Percentiles rank a stretch among this genome's conserved stretches.
These are phyloP conservation scores for Zymoseptoria brevis DNA, from an alignment of 2,329 filamentous ascomycete genomes.

Conservation along the genomic window DNA sequence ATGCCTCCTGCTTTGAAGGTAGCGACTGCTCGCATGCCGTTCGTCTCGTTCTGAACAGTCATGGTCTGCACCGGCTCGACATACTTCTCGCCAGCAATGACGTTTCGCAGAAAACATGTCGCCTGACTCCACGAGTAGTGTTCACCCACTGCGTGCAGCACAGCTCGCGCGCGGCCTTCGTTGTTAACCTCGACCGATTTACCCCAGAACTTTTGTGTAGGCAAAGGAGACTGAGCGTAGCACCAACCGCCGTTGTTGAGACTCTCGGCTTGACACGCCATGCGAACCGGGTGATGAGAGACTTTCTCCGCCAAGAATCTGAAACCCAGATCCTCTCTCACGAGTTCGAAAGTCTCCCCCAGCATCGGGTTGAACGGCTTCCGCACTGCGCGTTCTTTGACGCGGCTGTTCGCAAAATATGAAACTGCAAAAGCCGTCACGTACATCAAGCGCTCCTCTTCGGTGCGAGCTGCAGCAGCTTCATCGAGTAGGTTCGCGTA, in stretches of 20 bases:
- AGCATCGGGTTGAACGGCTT: constrained; percentile 98
- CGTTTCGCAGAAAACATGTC: constrained; percentile 86
- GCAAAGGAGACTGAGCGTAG: constrained; percentile 76
- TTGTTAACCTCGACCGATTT: constrained; percentile 93
- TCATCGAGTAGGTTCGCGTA: constrained; percentile 78
- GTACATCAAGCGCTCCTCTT: constrained; percentile 68
- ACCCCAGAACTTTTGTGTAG: constrained; percentile 96
- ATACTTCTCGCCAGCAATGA: constrained; percentile 97
- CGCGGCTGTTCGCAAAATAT: constrained; percentile 69
- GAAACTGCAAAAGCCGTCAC: constrained; percentile 88
- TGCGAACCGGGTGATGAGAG: constrained; percentile 79
- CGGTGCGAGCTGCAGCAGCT: constrained; percentile 46
- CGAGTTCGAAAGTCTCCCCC: constrained; percentile 88
- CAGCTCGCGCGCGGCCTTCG: constrained; percentile 74
- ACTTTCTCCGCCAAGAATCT: constrained; percentile 94
- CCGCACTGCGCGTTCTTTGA: constrained; percentile 83
- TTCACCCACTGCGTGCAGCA: constrained; percentile 62
- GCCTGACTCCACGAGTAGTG: constrained; percentile 82
- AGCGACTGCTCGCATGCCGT: constrained; percentile 72
- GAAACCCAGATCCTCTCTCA: constrained; percentile 80
- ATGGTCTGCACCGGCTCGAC: constrained; percentile 89
- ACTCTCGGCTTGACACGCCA: constrained; percentile 83
- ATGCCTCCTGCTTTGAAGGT: constrained; percentile 94
- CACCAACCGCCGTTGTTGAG: constrained; percentile 61
- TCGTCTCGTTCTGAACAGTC: constrained; percentile 75